Percentiles rank a stretch among this genome's conserved stretches.
Conservation (phyloP, 192 early-diverging fungal species). For the Rhizophagus clarus region DNA sequence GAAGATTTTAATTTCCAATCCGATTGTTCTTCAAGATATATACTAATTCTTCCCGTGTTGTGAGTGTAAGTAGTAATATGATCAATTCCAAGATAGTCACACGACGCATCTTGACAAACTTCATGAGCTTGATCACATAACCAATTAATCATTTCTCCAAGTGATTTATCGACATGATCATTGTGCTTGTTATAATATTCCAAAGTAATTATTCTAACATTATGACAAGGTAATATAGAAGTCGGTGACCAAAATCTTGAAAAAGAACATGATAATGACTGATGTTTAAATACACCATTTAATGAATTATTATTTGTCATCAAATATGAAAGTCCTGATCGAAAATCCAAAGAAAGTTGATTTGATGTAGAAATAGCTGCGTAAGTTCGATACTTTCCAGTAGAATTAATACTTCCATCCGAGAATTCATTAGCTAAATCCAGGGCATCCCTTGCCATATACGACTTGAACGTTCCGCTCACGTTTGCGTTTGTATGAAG, state of each 20-base stretch:
- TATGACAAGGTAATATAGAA: slow-evolving; percentile 45
- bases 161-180: slow-evolving; percentile 42
- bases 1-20: slow-evolving; percentile 31
- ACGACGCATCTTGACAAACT: slow-evolving; percentile 45
- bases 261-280: slow-evolving; percentile 52
- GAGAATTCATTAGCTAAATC: slow-evolving; percentile 34
- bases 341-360: slow-evolving; percentile 49
- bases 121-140: slow-evolving; percentile 47
- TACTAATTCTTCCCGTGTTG: slow-evolving; percentile 50
- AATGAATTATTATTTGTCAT: slow-evolving; percentile 58
- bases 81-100: slow-evolving; percentile 48
- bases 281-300: slow-evolving; percentile 51
- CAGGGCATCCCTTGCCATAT: slow-evolving; percentile 37
- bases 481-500: slow-evolving; percentile 32
- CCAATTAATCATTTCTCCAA: slow-evolving; percentile 53
- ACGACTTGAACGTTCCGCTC: slow-evolving; percentile 35
- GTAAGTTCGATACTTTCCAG: slow-evolving; percentile 24
- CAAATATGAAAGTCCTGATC: slow-evolving; percentile 51
- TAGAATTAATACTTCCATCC: slow-evolving; percentile 15
- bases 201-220: slow-evolving; percentile 47
- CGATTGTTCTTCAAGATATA: slow-evolving; percentile 40
- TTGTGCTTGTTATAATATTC: slow-evolving; percentile 56
- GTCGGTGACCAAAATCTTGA: slow-evolving; percentile 47
- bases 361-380: background rate
- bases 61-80: slow-evolving; percentile 62